Percentiles rank a stretch among this genome's conserved stretches.
Conservation (phyloP, 2,329 filamentous ascomycete genomes). For the Colletotrichum somersetense region DNA sequence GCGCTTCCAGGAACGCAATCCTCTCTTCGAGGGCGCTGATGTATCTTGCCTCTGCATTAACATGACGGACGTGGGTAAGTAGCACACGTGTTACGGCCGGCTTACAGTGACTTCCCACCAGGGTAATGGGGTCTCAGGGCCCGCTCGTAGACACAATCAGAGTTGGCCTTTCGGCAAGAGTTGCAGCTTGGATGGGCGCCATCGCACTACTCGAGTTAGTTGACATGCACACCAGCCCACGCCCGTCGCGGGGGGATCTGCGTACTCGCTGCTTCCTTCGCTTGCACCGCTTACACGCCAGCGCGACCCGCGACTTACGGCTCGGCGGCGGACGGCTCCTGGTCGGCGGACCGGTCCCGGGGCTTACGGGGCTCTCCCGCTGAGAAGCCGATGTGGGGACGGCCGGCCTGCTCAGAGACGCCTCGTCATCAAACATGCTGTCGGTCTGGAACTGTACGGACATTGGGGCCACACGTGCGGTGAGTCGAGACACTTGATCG, state of each 20-base stretch:
- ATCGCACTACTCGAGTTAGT: conserved; percentile 42
- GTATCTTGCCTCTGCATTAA: conserved; percentile 40
- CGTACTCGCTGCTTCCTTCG: conserved; percentile 46
- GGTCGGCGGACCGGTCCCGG: conserved; percentile 14
- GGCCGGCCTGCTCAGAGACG: neutral
- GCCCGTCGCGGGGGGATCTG: neutral
- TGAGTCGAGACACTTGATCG: neutral
- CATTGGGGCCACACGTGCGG: neutral
- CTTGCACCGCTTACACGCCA: conserved; percentile 47
- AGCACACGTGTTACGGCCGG: neutral
- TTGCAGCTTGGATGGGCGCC: conserved; percentile 46
- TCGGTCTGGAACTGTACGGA: neutral
- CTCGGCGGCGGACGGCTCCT: conserved; percentile 18
- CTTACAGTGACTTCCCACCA: conserved; percentile 46
- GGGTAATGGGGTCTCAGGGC: conserved; percentile 47
- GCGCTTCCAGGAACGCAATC: conserved; percentile 48
- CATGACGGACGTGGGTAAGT: neutral
- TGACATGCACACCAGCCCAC: neutral
- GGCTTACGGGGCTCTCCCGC: conserved; percentile 37
- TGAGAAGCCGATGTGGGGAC: conserved; percentile 8
- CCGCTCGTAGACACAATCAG: conserved; percentile 45
- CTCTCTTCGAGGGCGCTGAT: conserved; percentile 48
- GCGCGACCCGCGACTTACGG: conserved; percentile 44
- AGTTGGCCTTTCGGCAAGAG: conserved; percentile 44
- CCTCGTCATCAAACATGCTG: conserved; percentile 18